A percentile compares a stretch with the other conserved stretches of the same genome.
Conservation (phyloP, 2,329 filamentous ascomycete genomes). For the Xylaria sp. region DNA sequence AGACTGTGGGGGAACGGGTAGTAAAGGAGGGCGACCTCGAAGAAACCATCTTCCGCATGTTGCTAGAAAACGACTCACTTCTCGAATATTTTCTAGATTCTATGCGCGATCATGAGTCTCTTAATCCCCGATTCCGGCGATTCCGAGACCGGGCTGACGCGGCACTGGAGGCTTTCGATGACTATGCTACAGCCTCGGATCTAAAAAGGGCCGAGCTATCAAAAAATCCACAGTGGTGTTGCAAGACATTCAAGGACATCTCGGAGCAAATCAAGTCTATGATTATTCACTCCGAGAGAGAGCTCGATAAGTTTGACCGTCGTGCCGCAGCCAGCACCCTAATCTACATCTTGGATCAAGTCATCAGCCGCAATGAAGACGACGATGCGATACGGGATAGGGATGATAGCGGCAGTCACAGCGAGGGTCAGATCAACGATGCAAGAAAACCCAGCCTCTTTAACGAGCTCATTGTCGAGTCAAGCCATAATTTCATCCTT, state of each 20-base stretch:
- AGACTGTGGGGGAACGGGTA: conserved; percentile 47
- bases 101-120: conserved; percentile 56
- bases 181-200: conserved; percentile 40
- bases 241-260: conserved; percentile 57
- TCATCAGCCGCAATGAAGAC: conserved; percentile 56
- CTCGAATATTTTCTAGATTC: conserved; percentile 63
- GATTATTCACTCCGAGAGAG: conserved; percentile 52
- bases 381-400: neutral
- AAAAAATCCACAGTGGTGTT: conserved; percentile 62
- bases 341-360: conserved; percentile 58
- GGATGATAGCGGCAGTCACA: neutral
- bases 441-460: conserved; percentile 29
- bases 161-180: conserved; percentile 58
- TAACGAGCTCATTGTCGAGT: conserved; percentile 38
- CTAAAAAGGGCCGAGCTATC: conserved; percentile 26
- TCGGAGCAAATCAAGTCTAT: conserved; percentile 56
- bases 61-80: conserved; percentile 64
- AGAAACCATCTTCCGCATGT: conserved; percentile 62
- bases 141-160: conserved; percentile 59
- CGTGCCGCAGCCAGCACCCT: conserved; percentile 59
- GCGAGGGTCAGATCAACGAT: neutral
- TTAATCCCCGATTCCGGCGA: conserved; percentile 59
- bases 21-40: conserved; percentile 59
- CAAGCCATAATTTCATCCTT: conserved; percentile 54
- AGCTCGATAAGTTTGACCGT: conserved; percentile 53